phyloP scores from a whole-genome alignment of 129 eudicot genomes.

The Tagetes patula region DNA sequence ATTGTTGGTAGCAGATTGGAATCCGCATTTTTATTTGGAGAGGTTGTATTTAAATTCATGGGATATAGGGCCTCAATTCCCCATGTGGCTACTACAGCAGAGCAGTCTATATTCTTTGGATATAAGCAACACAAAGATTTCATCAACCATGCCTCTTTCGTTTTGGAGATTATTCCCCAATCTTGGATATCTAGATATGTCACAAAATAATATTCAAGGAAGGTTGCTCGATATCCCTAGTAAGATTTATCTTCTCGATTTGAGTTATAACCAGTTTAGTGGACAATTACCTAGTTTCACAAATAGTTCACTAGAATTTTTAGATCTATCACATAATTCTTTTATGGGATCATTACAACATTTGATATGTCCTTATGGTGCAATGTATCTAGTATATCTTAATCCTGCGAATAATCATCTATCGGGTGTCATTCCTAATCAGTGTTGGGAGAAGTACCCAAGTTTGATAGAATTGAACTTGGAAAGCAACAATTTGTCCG shows the following conservation, averaged over 20 bases:
- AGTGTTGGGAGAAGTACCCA: not conserved
- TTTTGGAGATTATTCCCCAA: conserved; percentile 17
- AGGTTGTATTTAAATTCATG: not conserved
- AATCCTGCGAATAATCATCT: conserved; percentile 31
- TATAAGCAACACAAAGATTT: conserved; percentile 10
- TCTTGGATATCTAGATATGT: not conserved
- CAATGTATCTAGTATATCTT: not conserved
- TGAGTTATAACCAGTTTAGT: conserved; percentile 34
- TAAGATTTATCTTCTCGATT: not conserved
- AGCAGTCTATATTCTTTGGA: not conserved
- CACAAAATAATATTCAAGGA: conserved; percentile 39
- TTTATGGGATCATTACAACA: conserved; percentile 22
- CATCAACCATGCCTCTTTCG: conserved; percentile 1
- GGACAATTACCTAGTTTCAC: conserved; percentile 31
- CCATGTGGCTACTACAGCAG: conserved; percentile 27
- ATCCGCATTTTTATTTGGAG: not conserved
- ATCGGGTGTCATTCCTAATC: not conserved
- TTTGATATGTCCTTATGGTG: conserved; percentile 29
- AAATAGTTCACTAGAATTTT: not conserved
- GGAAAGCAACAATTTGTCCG: conserved; percentile 11
- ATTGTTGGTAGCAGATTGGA: not conserved
- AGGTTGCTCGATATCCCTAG: conserved; percentile 14
- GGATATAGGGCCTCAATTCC: conserved; percentile 21
- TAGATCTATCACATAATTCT: conserved; percentile 39
- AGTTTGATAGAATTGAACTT: not conserved